These are phyloP conservation scores for Diphasiastrum complanatum DNA, from an alignment of 83 land plant species.

Conservation along the genomic window DNA sequence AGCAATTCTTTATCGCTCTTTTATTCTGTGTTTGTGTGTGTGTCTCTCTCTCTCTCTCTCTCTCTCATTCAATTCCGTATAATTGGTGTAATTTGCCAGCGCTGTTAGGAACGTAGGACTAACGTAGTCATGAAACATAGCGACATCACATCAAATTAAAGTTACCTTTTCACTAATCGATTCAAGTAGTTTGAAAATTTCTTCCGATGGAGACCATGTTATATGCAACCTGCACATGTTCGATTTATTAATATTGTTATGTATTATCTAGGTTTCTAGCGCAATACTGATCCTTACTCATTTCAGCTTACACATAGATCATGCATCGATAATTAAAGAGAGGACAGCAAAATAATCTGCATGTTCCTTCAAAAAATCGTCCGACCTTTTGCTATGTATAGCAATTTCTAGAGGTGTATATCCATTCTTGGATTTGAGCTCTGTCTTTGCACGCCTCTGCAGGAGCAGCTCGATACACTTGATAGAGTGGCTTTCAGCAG, in stretches of 20 bases:
- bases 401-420: conserved; percentile 25
- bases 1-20: neutral
- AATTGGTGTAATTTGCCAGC: too few species aligned
- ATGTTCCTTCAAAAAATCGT: too few species aligned
- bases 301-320: conserved; percentile 7
- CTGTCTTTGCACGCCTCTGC: conserved; percentile 35
- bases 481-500: conserved; percentile 33
- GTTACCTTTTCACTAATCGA: too few species aligned
- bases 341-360: neutral
- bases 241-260: too few species aligned
- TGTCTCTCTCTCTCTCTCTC: conserved; percentile 24
- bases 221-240: neutral
- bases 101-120: too few species aligned
- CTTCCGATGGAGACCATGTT: neutral
- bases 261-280: too few species aligned
- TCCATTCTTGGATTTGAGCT: conserved; percentile 35
- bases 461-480: conserved; percentile 38
- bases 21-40: conserved; percentile 3
- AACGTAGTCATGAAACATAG: too few species aligned
- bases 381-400: conserved; percentile 33
- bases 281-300: conserved; percentile 19
- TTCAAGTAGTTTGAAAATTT: too few species aligned
- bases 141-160: too few species aligned
- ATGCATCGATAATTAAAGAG: neutral
- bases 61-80: too few species aligned